Conservation (phyloP, 192 early-diverging fungal species). For the Gryganskiella cystojenkinii region DNA sequence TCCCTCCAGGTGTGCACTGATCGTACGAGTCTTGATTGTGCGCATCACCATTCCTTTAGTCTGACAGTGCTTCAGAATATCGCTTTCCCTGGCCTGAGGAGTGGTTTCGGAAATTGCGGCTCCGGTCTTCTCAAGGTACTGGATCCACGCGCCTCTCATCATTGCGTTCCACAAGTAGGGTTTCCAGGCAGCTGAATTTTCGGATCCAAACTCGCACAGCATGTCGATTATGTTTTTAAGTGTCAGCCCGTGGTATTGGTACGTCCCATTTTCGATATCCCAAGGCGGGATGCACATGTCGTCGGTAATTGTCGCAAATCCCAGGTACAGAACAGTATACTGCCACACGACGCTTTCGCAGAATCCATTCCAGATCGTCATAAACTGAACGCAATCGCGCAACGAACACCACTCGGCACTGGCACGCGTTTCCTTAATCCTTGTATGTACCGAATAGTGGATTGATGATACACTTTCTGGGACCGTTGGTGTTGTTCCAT, state of each 20-base stretch:
- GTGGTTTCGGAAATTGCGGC: slow-evolving; percentile 4
- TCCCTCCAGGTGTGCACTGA: too few relatives aligned
- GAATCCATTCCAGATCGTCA: too few relatives aligned
- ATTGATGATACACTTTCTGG: slow-evolving; percentile 8
- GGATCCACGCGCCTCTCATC: slow-evolving; percentile 2
- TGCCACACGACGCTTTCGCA: slow-evolving; percentile 7
- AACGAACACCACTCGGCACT: slow-evolving; percentile 6
- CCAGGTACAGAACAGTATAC: slow-evolving; percentile 5
- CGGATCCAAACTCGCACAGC: slow-evolving; percentile 2
- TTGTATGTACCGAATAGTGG: slow-evolving; percentile 1
- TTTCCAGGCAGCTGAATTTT: neutral
- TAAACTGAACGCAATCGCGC: slow-evolving; percentile 1
- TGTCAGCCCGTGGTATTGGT: slow-evolving; percentile 1
- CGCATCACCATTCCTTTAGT: too few relatives aligned
- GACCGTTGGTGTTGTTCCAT: slow-evolving; percentile 1
- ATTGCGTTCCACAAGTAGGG: slow-evolving; percentile 12
- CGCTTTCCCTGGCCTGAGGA: neutral
- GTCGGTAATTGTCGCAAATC: neutral
- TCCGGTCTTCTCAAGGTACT: slow-evolving; percentile 16
- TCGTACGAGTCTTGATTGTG: too few relatives aligned
- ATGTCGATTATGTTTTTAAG: neutral
- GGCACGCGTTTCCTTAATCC: neutral
- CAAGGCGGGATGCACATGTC: slow-evolving; percentile 1
- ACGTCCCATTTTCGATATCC: slow-evolving; percentile 2
- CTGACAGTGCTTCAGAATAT: neutral